Evolutionary conservation across 2,329 filamentous ascomycete genomes (phyloP).

Genomic region (Aspergillus novofumigatus): DNA sequence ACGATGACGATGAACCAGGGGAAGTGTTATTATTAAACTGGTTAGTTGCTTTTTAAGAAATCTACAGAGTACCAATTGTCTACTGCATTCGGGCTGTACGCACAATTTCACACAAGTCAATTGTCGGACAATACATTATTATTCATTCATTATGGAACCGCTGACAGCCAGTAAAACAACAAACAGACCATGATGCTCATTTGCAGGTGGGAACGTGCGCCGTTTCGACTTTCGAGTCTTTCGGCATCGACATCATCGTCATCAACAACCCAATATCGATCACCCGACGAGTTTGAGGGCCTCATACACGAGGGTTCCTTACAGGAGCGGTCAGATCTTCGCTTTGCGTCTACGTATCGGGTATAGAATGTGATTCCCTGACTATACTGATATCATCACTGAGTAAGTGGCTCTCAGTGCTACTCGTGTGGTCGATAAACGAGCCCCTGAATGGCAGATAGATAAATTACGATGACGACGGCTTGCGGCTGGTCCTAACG

Average conservation of each 20-base stretch:
- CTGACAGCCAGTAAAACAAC: background rate
- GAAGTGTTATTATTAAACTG: background rate
- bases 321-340: background rate
- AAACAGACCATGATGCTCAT: background rate
- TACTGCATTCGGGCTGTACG: too few relatives aligned
- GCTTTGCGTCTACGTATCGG: background rate
- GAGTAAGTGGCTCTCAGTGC: background rate
- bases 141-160: background rate
- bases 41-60: background rate
- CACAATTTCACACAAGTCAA: background rate
- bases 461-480: background rate
- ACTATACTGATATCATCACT: background rate
- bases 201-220: slow-evolving; percentile 9
- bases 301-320: background rate
- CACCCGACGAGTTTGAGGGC: too few relatives aligned
- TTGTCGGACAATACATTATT: background rate
- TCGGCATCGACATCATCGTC: slow-evolving; percentile 3
- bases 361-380: background rate
- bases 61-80: background rate
- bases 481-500: background rate
- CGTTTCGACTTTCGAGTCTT: slow-evolving; percentile 8
- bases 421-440: background rate
- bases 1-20: background rate
- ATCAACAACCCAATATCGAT: background rate
- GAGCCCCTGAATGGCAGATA: slow-evolving; percentile 11